These are phyloP conservation scores for Prasinococcaceae sp. DNA, from an alignment of 139 green algal species.

Conservation along the genomic window DNA sequence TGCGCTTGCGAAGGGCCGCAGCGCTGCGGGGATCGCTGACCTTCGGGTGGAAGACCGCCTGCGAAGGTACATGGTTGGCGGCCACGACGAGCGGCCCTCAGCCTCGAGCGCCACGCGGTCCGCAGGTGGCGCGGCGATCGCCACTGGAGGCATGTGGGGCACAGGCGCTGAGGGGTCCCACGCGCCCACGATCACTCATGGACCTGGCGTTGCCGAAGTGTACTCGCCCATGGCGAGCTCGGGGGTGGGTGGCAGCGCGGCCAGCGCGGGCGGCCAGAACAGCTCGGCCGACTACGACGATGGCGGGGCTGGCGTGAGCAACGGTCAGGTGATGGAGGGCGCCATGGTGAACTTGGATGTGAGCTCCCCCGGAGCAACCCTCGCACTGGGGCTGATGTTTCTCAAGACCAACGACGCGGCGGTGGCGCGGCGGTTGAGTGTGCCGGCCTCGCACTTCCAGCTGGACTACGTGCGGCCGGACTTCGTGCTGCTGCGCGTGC, in stretches of 20 bases:
- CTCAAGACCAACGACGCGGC: conserved; percentile 60
- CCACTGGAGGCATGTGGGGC: too few relatives aligned
- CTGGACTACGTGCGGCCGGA: conserved; percentile 67
- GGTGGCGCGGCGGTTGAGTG: conserved; percentile 42
- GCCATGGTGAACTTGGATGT: conserved; percentile 61
- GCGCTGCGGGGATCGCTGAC: conserved; percentile 51
- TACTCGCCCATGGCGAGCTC: too few relatives aligned
- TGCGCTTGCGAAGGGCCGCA: conserved; percentile 52
- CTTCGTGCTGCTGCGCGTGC: conserved; percentile 68
- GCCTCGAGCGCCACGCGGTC: too few relatives aligned
- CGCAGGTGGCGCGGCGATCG: too few relatives aligned
- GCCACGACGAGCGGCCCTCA: too few relatives aligned
- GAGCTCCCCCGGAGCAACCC: conserved; percentile 63
- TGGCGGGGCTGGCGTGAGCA: too few relatives aligned
- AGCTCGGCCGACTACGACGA: too few relatives aligned
- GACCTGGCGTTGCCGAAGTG: too few relatives aligned
- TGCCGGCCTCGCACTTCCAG: conserved; percentile 48
- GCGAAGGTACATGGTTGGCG: conserved; percentile 48
- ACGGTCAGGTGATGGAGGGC: conserved; percentile 71
- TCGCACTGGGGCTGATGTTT: conserved; percentile 82
- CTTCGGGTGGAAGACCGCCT: conserved; percentile 58
- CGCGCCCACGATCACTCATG: too few relatives aligned
- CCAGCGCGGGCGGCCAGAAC: conserved; percentile 3
- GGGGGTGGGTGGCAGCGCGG: conserved; percentile 3
- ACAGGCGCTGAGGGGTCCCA: too few relatives aligned